Conservation (phyloP, 305 asterid species). For the Lippia alba region DNA sequence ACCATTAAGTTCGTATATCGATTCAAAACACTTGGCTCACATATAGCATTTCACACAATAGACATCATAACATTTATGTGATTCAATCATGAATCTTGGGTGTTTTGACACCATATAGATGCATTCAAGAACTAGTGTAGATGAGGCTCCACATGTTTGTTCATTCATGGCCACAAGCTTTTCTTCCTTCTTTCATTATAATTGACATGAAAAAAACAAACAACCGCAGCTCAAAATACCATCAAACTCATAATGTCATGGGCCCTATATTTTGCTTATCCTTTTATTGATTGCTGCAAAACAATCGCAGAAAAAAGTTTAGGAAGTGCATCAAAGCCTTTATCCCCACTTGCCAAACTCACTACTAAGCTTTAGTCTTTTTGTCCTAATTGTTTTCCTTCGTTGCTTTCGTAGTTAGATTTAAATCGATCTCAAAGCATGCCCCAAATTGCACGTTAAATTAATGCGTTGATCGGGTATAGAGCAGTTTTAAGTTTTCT, state of each 20-base stretch:
- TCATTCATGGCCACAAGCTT: slow-evolving; percentile 45
- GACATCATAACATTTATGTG: too few species aligned
- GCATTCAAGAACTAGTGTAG: background rate
- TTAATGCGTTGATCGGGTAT: too few species aligned
- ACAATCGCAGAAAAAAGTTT: slow-evolving; percentile 20
- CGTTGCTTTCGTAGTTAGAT: too few species aligned
- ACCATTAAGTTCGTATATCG: too few species aligned
- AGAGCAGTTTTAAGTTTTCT: too few species aligned
- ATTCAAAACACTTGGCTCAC: too few species aligned
- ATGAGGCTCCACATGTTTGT: slow-evolving; percentile 31
- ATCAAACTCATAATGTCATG: slow-evolving; percentile 42
- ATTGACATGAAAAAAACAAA: slow-evolving; percentile 27
- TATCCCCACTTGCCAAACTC: slow-evolving; percentile 11
- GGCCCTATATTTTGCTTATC: slow-evolving; percentile 37
- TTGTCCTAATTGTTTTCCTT: too few species aligned
- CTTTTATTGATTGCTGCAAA: slow-evolving; percentile 21
- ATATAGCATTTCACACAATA: too few species aligned
- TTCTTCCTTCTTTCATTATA: slow-evolving; percentile 27
- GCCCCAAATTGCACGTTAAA: too few species aligned
- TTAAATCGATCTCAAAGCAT: too few species aligned
- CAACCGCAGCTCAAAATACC: slow-evolving; percentile 32
- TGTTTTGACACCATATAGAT: too few species aligned
- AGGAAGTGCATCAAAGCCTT: slow-evolving; percentile 30
- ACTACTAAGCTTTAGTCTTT: background rate
- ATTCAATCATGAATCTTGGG: too few species aligned